A percentile compares a stretch with the other conserved stretches of the same genome.
Evolutionary conservation across 345 rosid species (phyloP).

Genomic region (Psidium guajava): DNA sequence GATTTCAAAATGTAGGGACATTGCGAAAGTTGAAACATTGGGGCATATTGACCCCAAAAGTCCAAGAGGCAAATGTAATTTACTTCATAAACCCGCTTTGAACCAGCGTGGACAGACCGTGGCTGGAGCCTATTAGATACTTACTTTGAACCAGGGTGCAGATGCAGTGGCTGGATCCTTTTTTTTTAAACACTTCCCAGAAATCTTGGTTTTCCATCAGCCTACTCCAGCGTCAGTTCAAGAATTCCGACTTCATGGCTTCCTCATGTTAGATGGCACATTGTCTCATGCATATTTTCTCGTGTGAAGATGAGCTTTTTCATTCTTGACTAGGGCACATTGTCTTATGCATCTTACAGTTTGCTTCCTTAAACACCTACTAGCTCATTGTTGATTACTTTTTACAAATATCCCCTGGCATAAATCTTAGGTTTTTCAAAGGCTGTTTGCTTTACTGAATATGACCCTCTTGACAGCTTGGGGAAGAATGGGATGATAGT

Average conservation of each 20-base stretch:
- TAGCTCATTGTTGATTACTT: background rate
- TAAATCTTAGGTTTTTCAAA: background rate
- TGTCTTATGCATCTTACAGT: background rate
- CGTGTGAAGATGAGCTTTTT: background rate
- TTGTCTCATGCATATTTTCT: background rate
- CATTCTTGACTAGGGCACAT: background rate
- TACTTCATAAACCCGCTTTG: background rate
- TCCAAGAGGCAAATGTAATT: background rate
- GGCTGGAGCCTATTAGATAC: background rate
- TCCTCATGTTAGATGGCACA: background rate
- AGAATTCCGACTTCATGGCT: background rate
- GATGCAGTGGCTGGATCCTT: background rate
- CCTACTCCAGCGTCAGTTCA: background rate
- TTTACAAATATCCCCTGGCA: background rate
- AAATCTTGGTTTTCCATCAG: background rate
- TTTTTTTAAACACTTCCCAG: background rate
- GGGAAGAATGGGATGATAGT: constrained; percentile 94
- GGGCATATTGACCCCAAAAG: background rate
- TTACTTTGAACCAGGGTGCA: background rate
- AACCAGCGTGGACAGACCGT: background rate
- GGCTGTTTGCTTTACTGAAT: background rate
- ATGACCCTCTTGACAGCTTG: constrained; percentile 34
- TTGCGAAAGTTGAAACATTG: background rate
- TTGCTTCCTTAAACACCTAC: background rate
- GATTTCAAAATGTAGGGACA: background rate